Evolutionary conservation across 495 filamentous ascomycete species (phyloP), one percentile per base, ranked within the genome.

Genomic region (Evansstolkia leycettana): DNA sequence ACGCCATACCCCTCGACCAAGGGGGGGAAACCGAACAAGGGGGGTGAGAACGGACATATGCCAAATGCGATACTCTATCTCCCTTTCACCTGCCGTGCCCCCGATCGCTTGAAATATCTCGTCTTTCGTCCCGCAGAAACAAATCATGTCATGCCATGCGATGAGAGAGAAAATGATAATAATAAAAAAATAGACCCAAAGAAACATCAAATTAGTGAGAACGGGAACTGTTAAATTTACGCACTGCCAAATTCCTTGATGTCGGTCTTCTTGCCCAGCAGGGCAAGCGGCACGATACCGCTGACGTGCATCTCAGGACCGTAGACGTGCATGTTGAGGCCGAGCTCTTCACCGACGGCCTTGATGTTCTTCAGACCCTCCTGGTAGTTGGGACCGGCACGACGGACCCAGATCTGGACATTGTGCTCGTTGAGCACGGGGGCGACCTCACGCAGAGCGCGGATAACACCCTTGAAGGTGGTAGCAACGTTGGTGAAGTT

Each of bases 301-400:
- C 60, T 67, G 50, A 81, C 78, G 62, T 81, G 78, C 89, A 99
- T 94, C 65, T 99, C 90, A 37, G 90, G 90, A 34, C 90, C 90
- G 58, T 85, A 99, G 42, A 96, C 87, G 62, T 95, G 83, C 76
- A 94, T 93, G 54, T 88, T 69, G 23, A 99, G 71, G 48, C 82
- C 84, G 23, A 99, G 76, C 66, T 96, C 90, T 52, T 86, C 73
- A 26, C 86, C 89, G 34, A 92, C 88, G 29, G 80, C 73, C 75
- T 96, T 95, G 73, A 99, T 94, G 74, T 96, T 99, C 74, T 94
- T 94, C 41, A 99, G 76, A 68, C 90, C 90, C 67, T 99, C 90
- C 65, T 99, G 90, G 73, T 92, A 99, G 72, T 99, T 99, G 62
- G 90, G 90, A 41, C 90, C 90, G 31, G 90, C 90, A 72, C 90